Percentiles rank a stretch among this genome's conserved stretches.
Evolutionary conservation across 257 asterid species (phyloP).

Genomic region (Przewalskia tangutica): DNA sequence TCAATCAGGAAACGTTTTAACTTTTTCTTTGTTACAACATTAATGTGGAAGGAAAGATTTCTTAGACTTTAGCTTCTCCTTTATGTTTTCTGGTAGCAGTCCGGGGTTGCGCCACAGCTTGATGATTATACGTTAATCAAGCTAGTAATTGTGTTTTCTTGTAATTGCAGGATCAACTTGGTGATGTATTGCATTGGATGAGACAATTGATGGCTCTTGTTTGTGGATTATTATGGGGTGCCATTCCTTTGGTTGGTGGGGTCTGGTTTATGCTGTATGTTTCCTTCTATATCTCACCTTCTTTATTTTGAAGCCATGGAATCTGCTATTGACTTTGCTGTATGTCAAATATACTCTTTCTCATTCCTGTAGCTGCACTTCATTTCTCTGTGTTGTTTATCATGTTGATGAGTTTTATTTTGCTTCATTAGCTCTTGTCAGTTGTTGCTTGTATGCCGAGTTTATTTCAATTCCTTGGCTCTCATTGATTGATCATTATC

Average conservation of each 20-base stretch:
- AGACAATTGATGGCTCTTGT: conserved; percentile 73
- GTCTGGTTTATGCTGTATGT: conserved; percentile 81
- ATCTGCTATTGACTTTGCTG: neutral
- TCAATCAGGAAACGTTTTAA: neutral
- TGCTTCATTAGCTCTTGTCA: neutral
- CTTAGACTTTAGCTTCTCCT: neutral
- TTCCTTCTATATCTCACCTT: neutral
- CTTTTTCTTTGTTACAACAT: neutral
- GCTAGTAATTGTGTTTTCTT: conserved; percentile 10
- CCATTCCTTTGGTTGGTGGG: conserved; percentile 89
- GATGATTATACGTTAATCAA: conserved; percentile 1
- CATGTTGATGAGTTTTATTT: neutral
- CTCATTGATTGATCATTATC: neutral
- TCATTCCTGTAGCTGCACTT: neutral
- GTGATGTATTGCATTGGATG: conserved; percentile 90
- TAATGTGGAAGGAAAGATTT: neutral
- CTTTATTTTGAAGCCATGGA: neutral
- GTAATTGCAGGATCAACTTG: conserved; percentile 72
- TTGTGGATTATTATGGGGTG: conserved; percentile 89
- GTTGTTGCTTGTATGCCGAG: neutral
- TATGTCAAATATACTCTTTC: neutral
- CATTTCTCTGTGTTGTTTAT: neutral
- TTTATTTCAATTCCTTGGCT: neutral
- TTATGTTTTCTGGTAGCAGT: neutral
- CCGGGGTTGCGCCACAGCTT: neutral